Evolutionary conservation across 2,329 filamentous ascomycete species (phyloP).

Genomic region (Cladobotryum protrusum): DNA sequence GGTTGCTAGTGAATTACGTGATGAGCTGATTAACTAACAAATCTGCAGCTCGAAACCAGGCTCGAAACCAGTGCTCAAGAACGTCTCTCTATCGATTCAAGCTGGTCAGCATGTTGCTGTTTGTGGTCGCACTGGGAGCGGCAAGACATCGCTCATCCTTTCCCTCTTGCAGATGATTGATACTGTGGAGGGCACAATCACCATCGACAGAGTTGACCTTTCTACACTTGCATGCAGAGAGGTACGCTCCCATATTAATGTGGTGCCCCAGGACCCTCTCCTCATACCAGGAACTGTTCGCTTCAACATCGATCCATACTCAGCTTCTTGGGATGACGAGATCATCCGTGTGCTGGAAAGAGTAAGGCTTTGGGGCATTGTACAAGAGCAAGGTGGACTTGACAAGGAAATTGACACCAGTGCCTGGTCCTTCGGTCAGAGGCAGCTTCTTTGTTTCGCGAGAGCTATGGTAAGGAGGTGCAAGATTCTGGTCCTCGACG

Average conservation of each 20-base stretch:
- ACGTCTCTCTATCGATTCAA: slow-evolving; percentile 23
- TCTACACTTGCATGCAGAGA: slow-evolving; percentile 15
- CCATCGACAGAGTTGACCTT: slow-evolving; percentile 38
- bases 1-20: background rate
- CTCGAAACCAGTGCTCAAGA: slow-evolving; percentile 19
- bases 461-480: slow-evolving; percentile 30
- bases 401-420: slow-evolving; percentile 24
- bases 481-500: slow-evolving; percentile 33
- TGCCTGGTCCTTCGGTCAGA: slow-evolving; percentile 35
- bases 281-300: slow-evolving; percentile 43
- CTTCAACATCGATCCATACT: slow-evolving; percentile 42
- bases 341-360: slow-evolving; percentile 38
- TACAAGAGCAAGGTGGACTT: slow-evolving; percentile 35
- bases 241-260: slow-evolving; percentile 29
- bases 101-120: slow-evolving; percentile 33
- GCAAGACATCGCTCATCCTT: slow-evolving; percentile 32
- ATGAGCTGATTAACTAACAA: background rate
- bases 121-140: slow-evolving; percentile 39
- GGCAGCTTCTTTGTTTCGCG: slow-evolving; percentile 36
- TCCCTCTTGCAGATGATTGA: slow-evolving; percentile 43
- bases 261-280: slow-evolving; percentile 46
- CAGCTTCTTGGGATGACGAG: slow-evolving; percentile 29
- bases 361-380: slow-evolving; percentile 36
- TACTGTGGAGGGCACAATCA: slow-evolving; percentile 33
- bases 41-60: slow-evolving; percentile 14